Percentiles rank a stretch among this genome's conserved stretches.
phyloP scores from a whole-genome alignment of 177 flowering plant species.

The Vitis hybrid region DNA sequence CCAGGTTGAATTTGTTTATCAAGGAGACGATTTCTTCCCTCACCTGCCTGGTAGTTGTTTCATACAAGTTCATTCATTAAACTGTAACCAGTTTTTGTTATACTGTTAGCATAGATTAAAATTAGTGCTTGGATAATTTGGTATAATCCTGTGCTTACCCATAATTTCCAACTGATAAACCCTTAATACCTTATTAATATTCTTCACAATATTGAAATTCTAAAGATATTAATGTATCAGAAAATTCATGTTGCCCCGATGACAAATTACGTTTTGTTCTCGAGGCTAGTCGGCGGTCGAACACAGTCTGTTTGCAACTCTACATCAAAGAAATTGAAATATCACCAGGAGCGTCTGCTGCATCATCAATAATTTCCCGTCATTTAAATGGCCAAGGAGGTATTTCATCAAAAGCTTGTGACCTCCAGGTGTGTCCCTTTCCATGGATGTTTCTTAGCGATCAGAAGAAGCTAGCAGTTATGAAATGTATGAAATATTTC shows the following conservation, averaged over 20 bases:
- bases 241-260: conserved; percentile 51
- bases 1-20: background rate
- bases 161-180: background rate
- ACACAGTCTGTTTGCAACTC: conserved; percentile 77
- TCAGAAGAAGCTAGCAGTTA: background rate
- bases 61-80: background rate
- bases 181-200: conserved; percentile 3
- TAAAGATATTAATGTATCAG: conserved; percentile 47
- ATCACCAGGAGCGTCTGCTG: conserved; percentile 81
- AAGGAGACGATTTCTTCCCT: background rate
- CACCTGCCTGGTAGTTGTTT: background rate
- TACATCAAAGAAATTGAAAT: conserved; percentile 77
- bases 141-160: conserved; percentile 1
- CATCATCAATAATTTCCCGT: conserved; percentile 69
- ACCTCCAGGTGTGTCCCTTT: conserved; percentile 42
- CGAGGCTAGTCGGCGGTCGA: conserved; percentile 94
- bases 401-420: conserved; percentile 23
- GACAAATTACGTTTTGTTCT: conserved; percentile 61
- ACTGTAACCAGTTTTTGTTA: background rate
- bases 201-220: conserved; percentile 21
- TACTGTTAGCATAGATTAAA: too few species aligned
- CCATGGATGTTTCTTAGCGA: conserved; percentile 2
- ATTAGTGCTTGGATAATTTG: background rate
- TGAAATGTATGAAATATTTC: background rate
- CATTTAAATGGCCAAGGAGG: conserved; percentile 44